Percentiles rank a stretch among this genome's conserved stretches.
Conservation (phyloP, 2,329 filamentous ascomycete genomes). For the Cordyceps pruinosa region DNA sequence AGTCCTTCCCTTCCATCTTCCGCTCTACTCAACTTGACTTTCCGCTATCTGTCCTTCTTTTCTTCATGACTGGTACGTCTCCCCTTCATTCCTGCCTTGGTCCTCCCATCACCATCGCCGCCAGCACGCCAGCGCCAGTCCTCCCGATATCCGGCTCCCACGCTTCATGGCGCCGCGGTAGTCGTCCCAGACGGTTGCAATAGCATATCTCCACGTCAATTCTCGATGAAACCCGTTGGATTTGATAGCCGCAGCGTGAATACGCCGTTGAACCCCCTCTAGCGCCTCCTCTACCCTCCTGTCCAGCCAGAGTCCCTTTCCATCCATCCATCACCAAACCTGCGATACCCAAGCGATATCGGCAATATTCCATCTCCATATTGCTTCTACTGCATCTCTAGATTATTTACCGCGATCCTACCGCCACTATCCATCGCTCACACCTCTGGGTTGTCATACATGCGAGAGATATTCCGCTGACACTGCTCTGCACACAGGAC, state of each 20-base stretch:
- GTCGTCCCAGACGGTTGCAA: neutral
- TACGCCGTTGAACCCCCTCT: neutral
- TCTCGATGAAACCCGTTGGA: neutral
- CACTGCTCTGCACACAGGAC: constrained; percentile 25
- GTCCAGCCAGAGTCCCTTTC: neutral
- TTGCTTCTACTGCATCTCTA: neutral
- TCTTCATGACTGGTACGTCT: constrained; percentile 47
- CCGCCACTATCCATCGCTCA: neutral
- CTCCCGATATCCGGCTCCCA: neutral
- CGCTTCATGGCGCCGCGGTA: neutral
- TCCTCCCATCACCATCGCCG: constrained; percentile 15
- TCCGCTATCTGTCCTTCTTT: constrained; percentile 32
- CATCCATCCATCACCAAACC: constrained; percentile 6
- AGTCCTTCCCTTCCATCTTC: neutral
- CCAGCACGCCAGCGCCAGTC: constrained; percentile 22
- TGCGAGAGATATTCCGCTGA: constrained; percentile 26
- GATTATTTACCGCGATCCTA: neutral
- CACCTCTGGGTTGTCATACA: neutral
- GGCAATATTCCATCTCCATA: constrained; percentile 3
- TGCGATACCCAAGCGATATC: neutral
- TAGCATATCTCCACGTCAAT: neutral
- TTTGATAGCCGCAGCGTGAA: neutral
- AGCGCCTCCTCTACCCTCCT: neutral
- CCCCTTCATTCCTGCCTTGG: constrained; percentile 21
- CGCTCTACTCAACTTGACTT: constrained; percentile 19